Conservation (phyloP, 345 rosid genomes). For the Eucalyptus polyanthemos region DNA sequence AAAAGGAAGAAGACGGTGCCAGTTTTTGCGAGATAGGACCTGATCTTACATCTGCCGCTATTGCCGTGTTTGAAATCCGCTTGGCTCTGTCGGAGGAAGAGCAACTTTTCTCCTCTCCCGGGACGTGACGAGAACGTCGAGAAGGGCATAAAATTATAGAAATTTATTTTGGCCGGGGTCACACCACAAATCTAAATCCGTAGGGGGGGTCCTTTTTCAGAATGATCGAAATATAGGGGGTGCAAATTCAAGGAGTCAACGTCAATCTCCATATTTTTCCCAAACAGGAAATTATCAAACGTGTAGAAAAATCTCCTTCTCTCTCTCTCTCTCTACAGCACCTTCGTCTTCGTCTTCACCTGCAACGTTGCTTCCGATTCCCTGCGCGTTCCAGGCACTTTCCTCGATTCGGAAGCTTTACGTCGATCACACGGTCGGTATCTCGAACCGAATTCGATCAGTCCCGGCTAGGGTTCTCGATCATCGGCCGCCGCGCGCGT, state of each 20-base stretch:
- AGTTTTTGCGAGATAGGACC: too few species aligned
- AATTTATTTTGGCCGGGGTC: not conserved
- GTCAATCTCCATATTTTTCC: not conserved
- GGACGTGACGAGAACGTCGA: too few species aligned
- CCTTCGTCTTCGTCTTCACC: not conserved
- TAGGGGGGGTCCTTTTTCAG: not conserved
- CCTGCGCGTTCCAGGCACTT: not conserved
- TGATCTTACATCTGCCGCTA: too few species aligned
- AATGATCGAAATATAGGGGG: not conserved
- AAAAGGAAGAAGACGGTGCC: too few species aligned
- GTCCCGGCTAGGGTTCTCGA: not conserved
- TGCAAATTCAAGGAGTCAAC: not conserved
- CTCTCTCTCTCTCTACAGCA: not conserved
- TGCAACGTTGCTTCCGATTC: not conserved
- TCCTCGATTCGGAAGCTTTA: not conserved
- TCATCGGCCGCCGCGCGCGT: not conserved
- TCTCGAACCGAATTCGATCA: not conserved
- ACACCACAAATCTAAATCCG: not conserved
- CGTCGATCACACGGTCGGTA: not conserved
- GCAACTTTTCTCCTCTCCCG: not conserved
- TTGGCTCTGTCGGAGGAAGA: too few species aligned
- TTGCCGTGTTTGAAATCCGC: too few species aligned
- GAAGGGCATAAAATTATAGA: not conserved
- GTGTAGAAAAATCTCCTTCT: not conserved
- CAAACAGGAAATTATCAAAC: not conserved